Conservation (phyloP, 192 early-diverging fungal genomes). For the Thamnidium elegans region DNA sequence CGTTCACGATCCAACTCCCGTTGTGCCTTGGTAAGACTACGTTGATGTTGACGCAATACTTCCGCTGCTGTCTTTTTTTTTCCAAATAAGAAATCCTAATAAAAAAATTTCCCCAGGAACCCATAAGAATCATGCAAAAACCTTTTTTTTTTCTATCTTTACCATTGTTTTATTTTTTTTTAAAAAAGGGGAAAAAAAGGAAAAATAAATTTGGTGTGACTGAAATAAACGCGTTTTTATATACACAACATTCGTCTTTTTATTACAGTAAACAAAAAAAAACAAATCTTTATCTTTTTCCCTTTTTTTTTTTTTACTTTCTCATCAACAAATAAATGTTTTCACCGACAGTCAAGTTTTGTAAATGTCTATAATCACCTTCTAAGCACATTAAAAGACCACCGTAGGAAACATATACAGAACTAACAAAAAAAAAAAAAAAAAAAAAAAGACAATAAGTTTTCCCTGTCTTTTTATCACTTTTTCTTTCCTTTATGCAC, state of each 20-base stretch:
- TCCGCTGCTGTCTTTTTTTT: constrained; percentile 84
- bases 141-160: background rate
- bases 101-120: no score
- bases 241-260: background rate
- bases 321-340: constrained; percentile 89
- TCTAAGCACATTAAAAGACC: constrained; percentile 88
- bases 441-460: background rate
- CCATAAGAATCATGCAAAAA: no score
- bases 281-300: background rate
- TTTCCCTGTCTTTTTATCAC: background rate
- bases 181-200: background rate
- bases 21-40: constrained; percentile 81
- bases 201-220: no score
- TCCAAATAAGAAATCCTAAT: constrained; percentile 70
- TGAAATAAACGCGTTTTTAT: no score
- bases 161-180: background rate
- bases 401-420: constrained; percentile 89
- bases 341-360: constrained; percentile 83
- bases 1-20: constrained; percentile 91
- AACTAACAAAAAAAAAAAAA: constrained; percentile 56
- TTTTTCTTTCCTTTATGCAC: background rate
- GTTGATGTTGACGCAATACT: constrained; percentile 87
- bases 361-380: constrained; percentile 80
- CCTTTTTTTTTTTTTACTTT: constrained; percentile 38
- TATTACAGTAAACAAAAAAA: background rate